Conservation (phyloP, 352 stramenopile genomes). For the Pythium utonaiense region DNA sequence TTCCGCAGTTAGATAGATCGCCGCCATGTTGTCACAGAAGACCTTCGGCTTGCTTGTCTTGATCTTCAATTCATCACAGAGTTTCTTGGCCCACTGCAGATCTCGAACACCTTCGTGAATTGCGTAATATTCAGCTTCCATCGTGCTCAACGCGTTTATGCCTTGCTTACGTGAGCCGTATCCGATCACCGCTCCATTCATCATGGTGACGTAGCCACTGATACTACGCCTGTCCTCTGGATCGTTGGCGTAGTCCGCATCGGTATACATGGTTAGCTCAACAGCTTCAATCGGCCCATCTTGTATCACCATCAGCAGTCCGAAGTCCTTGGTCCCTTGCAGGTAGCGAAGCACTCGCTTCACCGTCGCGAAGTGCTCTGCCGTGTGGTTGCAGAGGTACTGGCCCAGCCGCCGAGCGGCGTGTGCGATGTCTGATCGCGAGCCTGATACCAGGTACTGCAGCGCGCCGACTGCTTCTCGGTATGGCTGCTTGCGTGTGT, state of each 20-base stretch:
- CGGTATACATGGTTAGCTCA: constrained; percentile 8
- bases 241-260: constrained; percentile 30
- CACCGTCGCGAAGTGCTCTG: not conserved
- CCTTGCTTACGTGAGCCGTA: constrained; percentile 29
- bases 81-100: constrained; percentile 17
- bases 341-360: constrained; percentile 18
- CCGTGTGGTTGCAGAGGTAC: constrained; percentile 4
- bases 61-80: constrained; percentile 19
- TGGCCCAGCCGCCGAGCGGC: constrained; percentile 11
- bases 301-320: not conserved
- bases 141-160: constrained; percentile 26
- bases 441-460: constrained; percentile 23
- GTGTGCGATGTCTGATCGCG: constrained; percentile 22
- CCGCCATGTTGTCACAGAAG: constrained; percentile 19
- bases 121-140: constrained; percentile 27
- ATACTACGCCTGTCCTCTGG: constrained; percentile 15
- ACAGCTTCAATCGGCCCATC: not conserved
- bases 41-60: constrained; percentile 4
- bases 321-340: not conserved
- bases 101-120: constrained; percentile 29
- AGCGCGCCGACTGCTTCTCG: too few relatives aligned
- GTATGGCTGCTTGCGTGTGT: too few relatives aligned
- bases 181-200: constrained; percentile 22
- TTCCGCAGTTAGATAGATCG: constrained; percentile 19
- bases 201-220: constrained; percentile 22